A percentile compares a stretch with the other conserved stretches of the same genome.
These are phyloP conservation scores for Nidularia pulvinata DNA, from an alignment of 768 basidiomycete genomes.

Conservation along the genomic window DNA sequence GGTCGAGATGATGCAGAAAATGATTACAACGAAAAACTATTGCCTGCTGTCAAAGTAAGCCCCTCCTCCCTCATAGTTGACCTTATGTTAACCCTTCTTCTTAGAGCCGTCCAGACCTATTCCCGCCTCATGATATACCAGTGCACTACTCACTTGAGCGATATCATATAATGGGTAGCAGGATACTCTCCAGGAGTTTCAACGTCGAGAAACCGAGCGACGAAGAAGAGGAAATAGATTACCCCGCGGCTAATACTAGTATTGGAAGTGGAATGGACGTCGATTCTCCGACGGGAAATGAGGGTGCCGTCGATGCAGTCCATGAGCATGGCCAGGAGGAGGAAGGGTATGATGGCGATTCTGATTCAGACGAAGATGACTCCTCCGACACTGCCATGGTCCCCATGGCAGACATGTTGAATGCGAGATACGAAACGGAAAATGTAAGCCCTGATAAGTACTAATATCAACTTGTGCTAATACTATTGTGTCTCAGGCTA, in stretches of 20 bases:
- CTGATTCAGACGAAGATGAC: slow-evolving; percentile 52
- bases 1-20: slow-evolving; percentile 82
- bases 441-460: slow-evolving; percentile 57
- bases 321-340: slow-evolving; percentile 29
- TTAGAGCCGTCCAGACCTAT: slow-evolving; percentile 76
- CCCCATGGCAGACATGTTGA: slow-evolving; percentile 95
- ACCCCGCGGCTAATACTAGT: slow-evolving; percentile 22
- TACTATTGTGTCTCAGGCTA: slow-evolving; percentile 59
- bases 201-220: slow-evolving; percentile 69
- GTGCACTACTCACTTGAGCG: slow-evolving; percentile 64
- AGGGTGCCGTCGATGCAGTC: slow-evolving; percentile 10
- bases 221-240: slow-evolving; percentile 19
- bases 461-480: slow-evolving; percentile 1
- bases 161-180: slow-evolving; percentile 90
- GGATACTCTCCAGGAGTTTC: slow-evolving; percentile 93
- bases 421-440: slow-evolving; percentile 82
- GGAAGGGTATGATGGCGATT: slow-evolving; percentile 27
- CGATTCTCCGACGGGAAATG: slow-evolving; percentile 15
- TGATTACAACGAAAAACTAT: slow-evolving; percentile 64
- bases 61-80: background rate
- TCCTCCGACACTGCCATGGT: slow-evolving; percentile 84
- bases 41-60: slow-evolving; percentile 72
- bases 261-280: slow-evolving; percentile 40
- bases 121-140: slow-evolving; percentile 44
- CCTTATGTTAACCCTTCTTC: slow-evolving; percentile 3